These are phyloP conservation scores for Cutaneotrichosporon sp. DNA, from an alignment of 1,284 basidiomycete species.

Conservation along the genomic window DNA sequence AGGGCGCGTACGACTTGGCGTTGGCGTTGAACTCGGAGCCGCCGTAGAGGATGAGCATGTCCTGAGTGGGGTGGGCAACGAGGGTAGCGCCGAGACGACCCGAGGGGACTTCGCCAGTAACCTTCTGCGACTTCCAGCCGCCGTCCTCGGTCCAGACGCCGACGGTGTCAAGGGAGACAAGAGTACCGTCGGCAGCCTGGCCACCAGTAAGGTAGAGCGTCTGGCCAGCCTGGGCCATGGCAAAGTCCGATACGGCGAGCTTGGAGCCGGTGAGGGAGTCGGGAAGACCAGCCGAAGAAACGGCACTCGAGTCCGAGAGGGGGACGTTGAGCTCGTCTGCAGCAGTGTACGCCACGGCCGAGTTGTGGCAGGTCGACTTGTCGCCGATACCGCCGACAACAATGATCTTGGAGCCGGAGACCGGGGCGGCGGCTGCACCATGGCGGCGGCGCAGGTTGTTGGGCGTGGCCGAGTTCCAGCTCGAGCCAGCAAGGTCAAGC, in stretches of 20 bases:
- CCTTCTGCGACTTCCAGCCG: conserved; percentile 39
- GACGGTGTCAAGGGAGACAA: conserved; percentile 34
- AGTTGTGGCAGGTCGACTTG: conserved; percentile 38
- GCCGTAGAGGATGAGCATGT: conserved; percentile 42
- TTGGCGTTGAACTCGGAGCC: conserved; percentile 27
- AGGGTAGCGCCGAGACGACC: conserved; percentile 43
- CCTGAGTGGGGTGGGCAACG: conserved; percentile 41
- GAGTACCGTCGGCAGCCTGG: conserved; percentile 32
- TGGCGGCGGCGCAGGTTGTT: conserved; percentile 30
- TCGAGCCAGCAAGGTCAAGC: conserved; percentile 22
- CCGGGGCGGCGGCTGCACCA: conserved; percentile 32
- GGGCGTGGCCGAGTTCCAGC: conserved; percentile 34
- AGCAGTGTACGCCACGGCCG: conserved; percentile 35
- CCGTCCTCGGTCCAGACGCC: conserved; percentile 32
- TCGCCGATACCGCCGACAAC: conserved; percentile 45
- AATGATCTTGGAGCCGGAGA: conserved; percentile 30
- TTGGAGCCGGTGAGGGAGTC: conserved; percentile 32
- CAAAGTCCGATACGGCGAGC: conserved; percentile 44
- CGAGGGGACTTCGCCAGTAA: conserved; percentile 37
- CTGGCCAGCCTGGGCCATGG: conserved; percentile 26
- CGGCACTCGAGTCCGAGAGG: conserved; percentile 17
- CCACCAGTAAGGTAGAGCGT: conserved; percentile 42
- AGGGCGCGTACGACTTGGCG: conserved; percentile 22
- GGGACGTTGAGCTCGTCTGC: conserved; percentile 35
- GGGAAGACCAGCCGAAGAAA: conserved; percentile 27